Conservation (phyloP, 1,139 yeast species). For the Hyphopichia fennica region DNA sequence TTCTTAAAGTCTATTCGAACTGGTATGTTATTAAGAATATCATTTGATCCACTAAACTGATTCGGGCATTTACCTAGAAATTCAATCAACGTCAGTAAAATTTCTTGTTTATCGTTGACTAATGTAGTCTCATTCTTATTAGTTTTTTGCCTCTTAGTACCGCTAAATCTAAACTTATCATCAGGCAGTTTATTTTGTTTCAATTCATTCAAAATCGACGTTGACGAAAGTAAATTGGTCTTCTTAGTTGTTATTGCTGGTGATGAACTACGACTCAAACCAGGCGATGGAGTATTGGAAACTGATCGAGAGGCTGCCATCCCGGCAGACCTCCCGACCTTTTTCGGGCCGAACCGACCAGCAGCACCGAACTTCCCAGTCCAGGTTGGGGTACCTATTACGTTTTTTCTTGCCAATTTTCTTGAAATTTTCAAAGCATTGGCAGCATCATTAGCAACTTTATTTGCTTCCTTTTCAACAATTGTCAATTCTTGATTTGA, state of each 20-base stretch:
- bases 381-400: slow-evolving; percentile 91
- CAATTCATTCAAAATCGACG: slow-evolving; percentile 36
- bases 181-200: slow-evolving; percentile 32
- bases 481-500: slow-evolving; percentile 50
- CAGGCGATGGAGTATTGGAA: background rate
- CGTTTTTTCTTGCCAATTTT: slow-evolving; percentile 57
- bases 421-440: slow-evolving; percentile 70
- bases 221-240: slow-evolving; percentile 20
- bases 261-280: slow-evolving; percentile 9
- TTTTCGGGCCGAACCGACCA: slow-evolving; percentile 48
- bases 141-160: slow-evolving; percentile 12
- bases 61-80: slow-evolving; percentile 35
- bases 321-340: background rate
- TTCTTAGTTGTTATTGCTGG: slow-evolving; percentile 11
- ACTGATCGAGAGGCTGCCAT: no score
- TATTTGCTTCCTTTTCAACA: slow-evolving; percentile 73
- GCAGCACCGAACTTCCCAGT: slow-evolving; percentile 91
- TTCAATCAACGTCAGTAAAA: slow-evolving; percentile 33
- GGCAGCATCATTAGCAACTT: slow-evolving; percentile 78
- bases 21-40: slow-evolving; percentile 44
- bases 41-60: slow-evolving; percentile 54
- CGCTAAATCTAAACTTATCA: slow-evolving; percentile 8
- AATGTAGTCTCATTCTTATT: slow-evolving; percentile 10
- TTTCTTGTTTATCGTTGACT: slow-evolving; percentile 24
- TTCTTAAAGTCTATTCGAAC: slow-evolving; percentile 42